Percentiles rank a stretch among this genome's conserved stretches.
These are phyloP conservation scores for Coprinopsis marcescibilis DNA, from an alignment of 768 basidiomycete species.

Conservation along the genomic window DNA sequence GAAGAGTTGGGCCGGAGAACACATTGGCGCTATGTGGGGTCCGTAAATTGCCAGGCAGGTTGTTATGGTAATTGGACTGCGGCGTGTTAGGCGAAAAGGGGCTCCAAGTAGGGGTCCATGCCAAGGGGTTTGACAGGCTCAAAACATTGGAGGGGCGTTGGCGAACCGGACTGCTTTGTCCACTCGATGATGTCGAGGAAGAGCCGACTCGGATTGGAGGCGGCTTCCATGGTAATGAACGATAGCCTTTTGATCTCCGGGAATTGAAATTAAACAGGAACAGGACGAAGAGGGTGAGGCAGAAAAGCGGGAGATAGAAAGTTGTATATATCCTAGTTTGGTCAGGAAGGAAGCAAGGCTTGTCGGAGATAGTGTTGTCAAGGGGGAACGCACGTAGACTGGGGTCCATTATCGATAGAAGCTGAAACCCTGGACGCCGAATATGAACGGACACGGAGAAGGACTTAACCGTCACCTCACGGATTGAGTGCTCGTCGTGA, in stretches of 20 bases:
- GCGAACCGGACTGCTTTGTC: slow-evolving; percentile 4
- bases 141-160: too few relatives aligned
- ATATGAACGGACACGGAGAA: slow-evolving; percentile 77
- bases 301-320: slow-evolving; percentile 59
- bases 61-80: slow-evolving; percentile 2
- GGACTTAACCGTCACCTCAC: slow-evolving; percentile 85
- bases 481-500: slow-evolving; percentile 29
- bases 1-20: slow-evolving; percentile 8
- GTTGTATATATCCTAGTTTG: slow-evolving; percentile 53
- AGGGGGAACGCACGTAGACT: slow-evolving; percentile 24
- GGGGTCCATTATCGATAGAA: slow-evolving; percentile 57
- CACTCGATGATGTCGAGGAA: slow-evolving; percentile 16
- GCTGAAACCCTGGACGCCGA: slow-evolving; percentile 74
- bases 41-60: slow-evolving; percentile 8
- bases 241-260: slow-evolving; percentile 14
- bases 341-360: slow-evolving; percentile 77
- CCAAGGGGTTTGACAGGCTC: background rate
- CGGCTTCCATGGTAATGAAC: slow-evolving; percentile 13
- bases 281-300: slow-evolving; percentile 46
- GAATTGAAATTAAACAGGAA: slow-evolving; percentile 36
- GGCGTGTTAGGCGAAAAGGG: slow-evolving; percentile 11
- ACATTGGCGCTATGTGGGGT: slow-evolving; percentile 6
- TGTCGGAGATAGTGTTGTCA: slow-evolving; percentile 48
- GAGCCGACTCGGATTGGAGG: slow-evolving; percentile 7
- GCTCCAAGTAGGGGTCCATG: background rate